Evolutionary conservation across 106 monocot genomes (phyloP), one percentile per base, ranked within the genome.

Genomic region (Chionographis japonica): DNA sequence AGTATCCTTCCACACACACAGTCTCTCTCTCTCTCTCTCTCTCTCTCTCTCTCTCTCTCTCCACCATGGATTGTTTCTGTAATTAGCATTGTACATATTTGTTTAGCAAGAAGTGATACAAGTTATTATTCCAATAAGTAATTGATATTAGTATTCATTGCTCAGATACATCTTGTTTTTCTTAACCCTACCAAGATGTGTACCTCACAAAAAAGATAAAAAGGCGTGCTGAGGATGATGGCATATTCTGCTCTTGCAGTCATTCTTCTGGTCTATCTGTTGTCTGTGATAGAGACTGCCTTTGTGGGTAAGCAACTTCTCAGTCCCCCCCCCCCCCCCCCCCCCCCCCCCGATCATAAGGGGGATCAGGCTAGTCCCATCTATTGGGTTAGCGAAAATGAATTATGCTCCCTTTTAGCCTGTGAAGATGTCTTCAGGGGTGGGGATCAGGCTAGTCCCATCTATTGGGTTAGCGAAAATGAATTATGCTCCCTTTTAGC

Each of bases 171-270:
- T 52, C n/a, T 39, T 56, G 54, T 4, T 36, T 54, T 55, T 55
- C 68, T 73, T 84, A 41, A 78, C 72, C 55, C 19, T 58, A 40
- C 18, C 17, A 81, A 94, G 95, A 95, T 80, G 52, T 91, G 4
- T 91, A 95, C 64, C 86, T 95, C 4, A 88, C 77, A 52, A 91
- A 91, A 74, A 85, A 71, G 67, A 66, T 64, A 3, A 80, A 75
- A 67, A 70, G 68, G 37, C 88, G 86, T 55, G 62, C 78, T 41
- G 95, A 95, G 40, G 91, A 95, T 82, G 95, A 95, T 82, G 95
- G 91, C n/a, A 94, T 94, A 68, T 95, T 91, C 72, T 95, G 95
- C 63, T 82, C 88, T 37, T 95, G 95, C 72, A 67, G 52, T 53
- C 54, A 80, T 55, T 79, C 77, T 36, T 62, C 63, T 4, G 77